Base-by-base conservation (phyloP, 345 rosid genomes). In the Pistacia vera region DNA sequence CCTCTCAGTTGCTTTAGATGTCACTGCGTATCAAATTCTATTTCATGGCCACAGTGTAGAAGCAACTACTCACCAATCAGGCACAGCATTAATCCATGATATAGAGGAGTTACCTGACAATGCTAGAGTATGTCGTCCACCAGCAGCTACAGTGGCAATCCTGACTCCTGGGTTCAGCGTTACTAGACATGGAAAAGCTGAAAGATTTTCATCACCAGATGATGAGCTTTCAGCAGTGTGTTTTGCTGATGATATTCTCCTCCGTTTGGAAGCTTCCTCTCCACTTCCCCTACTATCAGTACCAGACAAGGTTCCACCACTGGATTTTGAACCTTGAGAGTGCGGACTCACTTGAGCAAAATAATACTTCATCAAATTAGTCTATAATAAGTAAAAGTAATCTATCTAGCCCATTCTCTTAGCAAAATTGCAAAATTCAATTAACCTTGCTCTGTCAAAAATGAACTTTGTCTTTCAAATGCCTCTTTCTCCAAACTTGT, bases 81-180 rank as follows among this genome's bases (percentile, higher is more conserved):
- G 66, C 48, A 69, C 41, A 73, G 63, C 35, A 41, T 25, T 63
- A 59, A 73, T 75, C 66, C 44, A 30, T 22, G 71, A 35, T 66
- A 55, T 16, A 41, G 52, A 58, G 61, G 38, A 46, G 49, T 81
- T 80, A 92, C 99, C 99, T 87, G 99, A 97, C 79, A 97, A 77
- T 67, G 94, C 96, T 70, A 97, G 85, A 70, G 96, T 92, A 79
- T 97, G 99, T 72, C 98, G 97, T 61, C 98, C 99, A 72, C 99
- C 99, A 33, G 99, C 91, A 80, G 99, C 95, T 71, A 94, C 99
- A 71, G 85, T 66, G 12, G 76, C 79, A 79, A 97, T 89, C 80
- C 94, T 87, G 57, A 97, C 97, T 79, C 98, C 98, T 13, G 97
- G 97, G 44, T 90, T 91, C 79, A 97, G 67, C 7, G 95, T 81